Evolutionary conservation across 208 protist genomes (phyloP), one percentile per base, ranked within the genome.

Genomic region (Leishmania arabica): DNA sequence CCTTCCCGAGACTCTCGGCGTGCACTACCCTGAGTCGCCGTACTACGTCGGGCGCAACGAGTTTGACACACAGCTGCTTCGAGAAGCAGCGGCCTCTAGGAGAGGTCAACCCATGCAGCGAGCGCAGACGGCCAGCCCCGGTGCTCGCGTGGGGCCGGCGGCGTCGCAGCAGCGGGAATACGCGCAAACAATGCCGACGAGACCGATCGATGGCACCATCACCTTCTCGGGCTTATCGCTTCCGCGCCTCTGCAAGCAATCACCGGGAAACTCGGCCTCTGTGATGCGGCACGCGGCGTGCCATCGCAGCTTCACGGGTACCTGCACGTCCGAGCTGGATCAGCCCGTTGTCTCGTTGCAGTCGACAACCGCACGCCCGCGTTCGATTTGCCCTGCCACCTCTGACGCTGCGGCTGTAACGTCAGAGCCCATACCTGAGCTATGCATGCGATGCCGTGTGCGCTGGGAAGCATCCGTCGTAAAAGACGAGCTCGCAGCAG

Each of bases 41-140:
- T 76, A 81, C 78, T 76, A 70, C 45, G 19, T 42, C n/a, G 75
- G 78, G 1, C 68, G 64, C 66, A 86, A 86, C 69, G 74, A 64
- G 58, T 83, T 83, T 42, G 78, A 83, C 68, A 24, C 13, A 27
- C 75, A 86, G 70, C 78, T 81, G 42, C 37, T 24, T 49, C 64
- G 70, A 37, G 68, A 70, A 54, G 42, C 72, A 19, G 40, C 17
- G 53, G 17, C 51, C 31, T 56, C 72, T n/a, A 34, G 31, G n/a
- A 17, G 13, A 13, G 53, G 17, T 21, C 47, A n/a, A 27, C 31
- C 53, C 34, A 62, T n/a, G 17, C 19, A 62, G 7, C 40, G 76
- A 37, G 49, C 45, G 49, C 64, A 62, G 40, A 45, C 64, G 3
- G 76, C 76, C n/a, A 2, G 42, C n/a, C 1, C 53, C 21, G 31